Evolutionary conservation across 441 rosid species (phyloP), one percentile per base, ranked within the genome.

Genomic region (Pelargonium cotyledonis): DNA sequence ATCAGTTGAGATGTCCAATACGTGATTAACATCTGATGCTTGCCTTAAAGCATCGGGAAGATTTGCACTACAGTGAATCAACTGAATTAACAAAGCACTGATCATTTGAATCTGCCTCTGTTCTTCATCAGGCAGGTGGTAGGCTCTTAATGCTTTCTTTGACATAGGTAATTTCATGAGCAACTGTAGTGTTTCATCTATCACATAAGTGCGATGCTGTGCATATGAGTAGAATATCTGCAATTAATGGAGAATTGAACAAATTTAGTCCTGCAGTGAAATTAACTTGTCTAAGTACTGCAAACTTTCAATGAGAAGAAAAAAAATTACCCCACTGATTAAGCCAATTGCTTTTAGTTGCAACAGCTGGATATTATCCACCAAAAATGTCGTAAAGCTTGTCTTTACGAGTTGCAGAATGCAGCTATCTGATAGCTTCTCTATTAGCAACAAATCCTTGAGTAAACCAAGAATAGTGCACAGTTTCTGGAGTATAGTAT

Each of bases 101-200:
- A 92, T 80, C 97, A 91, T 92, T 81, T 95, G 99, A 81, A 95
- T 95, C 82, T 95, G 99, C 80, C 89, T 88, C 74, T 95, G 97
- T 76, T 95, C 99, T 82, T 95, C 99, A 84, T 92, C 99, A 66
- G 98, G 98, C 18, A 95, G 88, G 75, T 80, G 96, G 88, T 92
- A 91, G 9, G 98, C 77, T 78, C 98, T 86, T 69, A 81, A 68
- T 2, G 86, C 96, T 72, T 97, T 87, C 82, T 86, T 95, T 15
- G 98, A 88, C 76, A 78, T 77, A 64, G 98, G 98, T 70, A 95
- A 78, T 84, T 90, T 95, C 96, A 90, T 90, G 15, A 95, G 86
- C 72, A 95, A 79, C 74, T 89, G 99, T 77, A 87, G 86, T 68
- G 87, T 74, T 83, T 95, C 99, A 70, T 95, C 99, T 65, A 95